Conservation (phyloP, 305 asterid species). For the Solanum hybrid region DNA sequence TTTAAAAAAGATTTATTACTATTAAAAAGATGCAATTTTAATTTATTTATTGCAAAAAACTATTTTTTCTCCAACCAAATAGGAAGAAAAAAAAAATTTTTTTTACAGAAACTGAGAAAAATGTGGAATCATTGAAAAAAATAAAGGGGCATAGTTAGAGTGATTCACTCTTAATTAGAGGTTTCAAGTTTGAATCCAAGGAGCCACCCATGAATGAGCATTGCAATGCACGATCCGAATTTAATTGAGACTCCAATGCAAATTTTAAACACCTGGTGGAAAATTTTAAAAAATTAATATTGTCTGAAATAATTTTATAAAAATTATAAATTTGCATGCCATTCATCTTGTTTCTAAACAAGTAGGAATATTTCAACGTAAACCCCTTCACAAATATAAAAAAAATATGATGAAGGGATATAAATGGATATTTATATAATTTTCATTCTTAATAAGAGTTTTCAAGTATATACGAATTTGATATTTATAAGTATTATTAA, state of each 20-base stretch:
- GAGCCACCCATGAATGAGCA: not conserved
- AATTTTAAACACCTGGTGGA: rapidly evolving
- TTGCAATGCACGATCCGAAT: rapidly evolving
- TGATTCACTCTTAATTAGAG: too few species aligned
- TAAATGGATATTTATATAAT: not conserved
- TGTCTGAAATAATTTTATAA: not conserved
- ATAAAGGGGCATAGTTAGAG: not conserved
- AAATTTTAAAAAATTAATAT: too few species aligned
- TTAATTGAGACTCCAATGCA: rapidly evolving
- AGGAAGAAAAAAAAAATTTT: not conserved
- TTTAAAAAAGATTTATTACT: not conserved
- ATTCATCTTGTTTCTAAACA: not conserved
- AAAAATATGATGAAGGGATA: not conserved
- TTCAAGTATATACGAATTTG: not conserved
- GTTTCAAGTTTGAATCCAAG: too few species aligned
- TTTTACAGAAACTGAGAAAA: too few species aligned
- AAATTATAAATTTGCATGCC: not conserved
- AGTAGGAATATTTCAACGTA: not conserved
- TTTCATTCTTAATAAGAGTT: not conserved
- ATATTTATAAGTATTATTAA: not conserved
- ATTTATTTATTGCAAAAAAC: not conserved
- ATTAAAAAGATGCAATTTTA: not conserved
- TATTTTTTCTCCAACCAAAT: not conserved
- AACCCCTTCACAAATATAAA: not conserved
- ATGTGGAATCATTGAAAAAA: not conserved